These are phyloP conservation scores for Tuctoria greenei DNA, from an alignment of 176 grass and related monocot genomes.

Conservation along the genomic window DNA sequence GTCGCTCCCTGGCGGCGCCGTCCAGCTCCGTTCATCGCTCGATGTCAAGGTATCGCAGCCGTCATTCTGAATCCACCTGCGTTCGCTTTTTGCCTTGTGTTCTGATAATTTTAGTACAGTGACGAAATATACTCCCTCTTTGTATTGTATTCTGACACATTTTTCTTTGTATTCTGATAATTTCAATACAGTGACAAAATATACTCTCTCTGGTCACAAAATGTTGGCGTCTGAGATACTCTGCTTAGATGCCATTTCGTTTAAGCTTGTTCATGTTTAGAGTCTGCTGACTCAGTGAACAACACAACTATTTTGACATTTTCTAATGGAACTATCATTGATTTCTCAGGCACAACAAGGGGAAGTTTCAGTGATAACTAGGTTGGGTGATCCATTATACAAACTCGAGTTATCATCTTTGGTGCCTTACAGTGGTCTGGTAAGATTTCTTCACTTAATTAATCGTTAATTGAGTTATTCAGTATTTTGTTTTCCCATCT, in stretches of 20 bases:
- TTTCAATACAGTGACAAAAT: too few relatives aligned
- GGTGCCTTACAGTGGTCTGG: conserved; percentile 72
- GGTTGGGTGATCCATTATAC: conserved; percentile 75
- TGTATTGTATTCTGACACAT: too few relatives aligned
- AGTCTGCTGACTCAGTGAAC: not conserved
- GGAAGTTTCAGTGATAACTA: conserved; percentile 68
- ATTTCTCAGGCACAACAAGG: conserved; percentile 68
- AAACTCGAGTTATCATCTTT: conserved; percentile 76
- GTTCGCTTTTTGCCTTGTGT: not conserved
- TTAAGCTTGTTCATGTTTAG: not conserved
- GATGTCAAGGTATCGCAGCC: conserved; percentile 63
- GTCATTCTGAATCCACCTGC: not conserved
- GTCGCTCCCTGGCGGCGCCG: conserved; percentile 47
- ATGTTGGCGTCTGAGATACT: not conserved
- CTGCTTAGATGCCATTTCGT: not conserved
- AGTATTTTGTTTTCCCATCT: not conserved
- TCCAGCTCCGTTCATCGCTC: conserved; percentile 65
- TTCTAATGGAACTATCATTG: conserved; percentile 23
- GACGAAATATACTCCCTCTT: too few relatives aligned
- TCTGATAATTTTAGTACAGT: too few relatives aligned
- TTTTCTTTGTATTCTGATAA: too few relatives aligned
- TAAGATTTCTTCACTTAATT: conserved; percentile 25
- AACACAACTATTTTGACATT: not conserved
- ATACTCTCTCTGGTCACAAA: too few relatives aligned
- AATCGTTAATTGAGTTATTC: not conserved